Base-by-base conservation (phyloP, 352 stramenopile genomes). In the Albugo candida region DNA sequence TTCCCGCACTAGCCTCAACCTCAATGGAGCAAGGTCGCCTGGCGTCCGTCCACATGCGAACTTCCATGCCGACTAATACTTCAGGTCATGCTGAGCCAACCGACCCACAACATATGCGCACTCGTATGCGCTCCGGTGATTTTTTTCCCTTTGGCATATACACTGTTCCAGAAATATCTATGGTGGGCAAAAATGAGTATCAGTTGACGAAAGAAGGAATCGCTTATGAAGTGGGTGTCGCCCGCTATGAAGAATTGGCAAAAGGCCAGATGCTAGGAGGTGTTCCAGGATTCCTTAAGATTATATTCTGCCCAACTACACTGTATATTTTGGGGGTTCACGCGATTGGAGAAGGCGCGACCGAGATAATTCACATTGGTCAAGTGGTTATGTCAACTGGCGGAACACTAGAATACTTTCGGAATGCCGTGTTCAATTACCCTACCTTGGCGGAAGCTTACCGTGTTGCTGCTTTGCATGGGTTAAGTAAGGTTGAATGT, bases 381-480 rank as follows among this genome's bases (percentile, higher is more conserved):
- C 78, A 92, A 51, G 76, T 88, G 18, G 76, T 83, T 19, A 88
- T 88, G 72, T 81, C 76, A 13, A 88, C 71, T 21, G 77, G 64
- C 41, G 80, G 77, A 36, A 84, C 72, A 16, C 63, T 94, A 42
- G 75, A 91, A 42, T 93, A 93, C 66, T 93, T 94, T 59, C 71
- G 75, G 45, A 86, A 86, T 47, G 77, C 82, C 18, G 82, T 94
- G 51, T 93, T 94, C 60, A 94, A 94, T 64, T 94, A 92, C 65
- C 82, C 82, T 40, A 94, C 81, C 20, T 61, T 94, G 45, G 81
- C 81, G 12, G 82, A 94, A 59, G 76, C 72, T 13, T 88, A 88
- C 58, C 76, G 76, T 13, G 76, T 88, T 20, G 76, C 76, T 40
- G 76, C 76, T 16, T 59, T 85, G 27, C 79, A 88, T 49, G 76